Evolutionary conservation across 768 basidiomycete genomes (phyloP), one percentile per base, ranked within the genome.

Genomic region (Boletus reticulatus): DNA sequence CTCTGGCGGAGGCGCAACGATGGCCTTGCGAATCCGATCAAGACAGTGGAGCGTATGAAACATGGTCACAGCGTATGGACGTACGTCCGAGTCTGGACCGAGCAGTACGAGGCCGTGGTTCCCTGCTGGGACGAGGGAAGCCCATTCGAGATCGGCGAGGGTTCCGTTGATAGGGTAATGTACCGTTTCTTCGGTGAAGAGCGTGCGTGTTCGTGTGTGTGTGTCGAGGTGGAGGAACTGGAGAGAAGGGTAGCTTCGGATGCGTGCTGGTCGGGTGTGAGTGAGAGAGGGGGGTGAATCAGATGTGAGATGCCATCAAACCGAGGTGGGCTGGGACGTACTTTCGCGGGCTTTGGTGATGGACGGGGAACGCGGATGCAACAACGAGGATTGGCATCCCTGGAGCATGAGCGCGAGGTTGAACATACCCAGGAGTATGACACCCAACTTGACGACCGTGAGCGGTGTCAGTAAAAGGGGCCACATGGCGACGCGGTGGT

Each of bases 31-130:
- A n/a, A 77, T 46, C 17, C 76, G 58, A 42, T 77, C 62, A 58
- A 78, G 64, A 53, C 77, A 77, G 22, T 74, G 73, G 0, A 78
- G 63, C 36, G 73, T 70, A 62, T 78, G 76, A 38, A 78, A 68
- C 62, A 78, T 71, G 32, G 68, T 52, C 31, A 77, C 57, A 10
- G 72, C 71, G 57, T 70, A 76, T 3, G 75, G 69, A 16, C 67
- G 65, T 2, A 55, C 19, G 27, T 57, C 50, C 4, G 52, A 4
- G 20, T 63, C 55, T 4, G 54, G 49, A 6, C 59, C 59, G 37
- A 67, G 37, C 24, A 53, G 32, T 9, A 67, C 48, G n/a, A 67
- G 42, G 0, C 64, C 67, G 38, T 62, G 45, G 50, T 67, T 63
- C 0, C 47, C 57, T 1, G 43, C 43, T 16, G 66, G 66, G 2